A percentile compares a stretch with the other conserved stretches of the same genome.
phyloP scores from a whole-genome alignment of 345 rosid species.

The Euphorbia lathyris region DNA sequence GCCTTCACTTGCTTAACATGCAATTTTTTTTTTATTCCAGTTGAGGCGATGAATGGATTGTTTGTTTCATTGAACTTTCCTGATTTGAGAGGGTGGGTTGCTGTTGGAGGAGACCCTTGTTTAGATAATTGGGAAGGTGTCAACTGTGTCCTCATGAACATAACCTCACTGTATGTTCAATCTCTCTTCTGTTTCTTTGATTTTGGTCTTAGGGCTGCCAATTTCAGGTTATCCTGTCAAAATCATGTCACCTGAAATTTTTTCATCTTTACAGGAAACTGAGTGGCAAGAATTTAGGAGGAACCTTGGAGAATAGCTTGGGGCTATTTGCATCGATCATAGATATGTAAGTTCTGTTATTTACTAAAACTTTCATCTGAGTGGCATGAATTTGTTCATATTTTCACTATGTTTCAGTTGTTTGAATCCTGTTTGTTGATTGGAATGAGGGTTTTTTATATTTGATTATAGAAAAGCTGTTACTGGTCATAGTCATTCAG shows the following conservation, averaged over 20 bases:
- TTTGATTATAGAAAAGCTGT: not conserved
- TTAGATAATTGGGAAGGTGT: constrained; percentile 86
- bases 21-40: constrained; percentile 29
- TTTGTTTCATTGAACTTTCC: constrained; percentile 60
- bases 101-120: constrained; percentile 95
- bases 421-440: not conserved
- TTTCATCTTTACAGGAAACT: constrained; percentile 55
- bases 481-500: not conserved
- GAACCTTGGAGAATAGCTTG: constrained; percentile 48
- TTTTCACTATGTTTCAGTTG: not conserved
- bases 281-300: constrained; percentile 56
- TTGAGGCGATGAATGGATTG: constrained; percentile 66
- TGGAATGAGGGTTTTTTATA: not conserved
- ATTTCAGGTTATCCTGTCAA: too few relatives aligned
- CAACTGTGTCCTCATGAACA: constrained; percentile 66
- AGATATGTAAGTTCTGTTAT: constrained; percentile 55
- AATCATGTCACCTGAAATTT: not conserved
- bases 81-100: constrained; percentile 58
- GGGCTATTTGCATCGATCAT: constrained; percentile 57
- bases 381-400: not conserved
- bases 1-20: not conserved
- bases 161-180: constrained; percentile 65
- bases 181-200: constrained; percentile 13
- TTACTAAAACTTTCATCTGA: too few relatives aligned
- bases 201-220: not conserved